These are phyloP conservation scores for Polygonum aviculare DNA, from an alignment of 148 eudicot species.

Conservation along the genomic window DNA sequence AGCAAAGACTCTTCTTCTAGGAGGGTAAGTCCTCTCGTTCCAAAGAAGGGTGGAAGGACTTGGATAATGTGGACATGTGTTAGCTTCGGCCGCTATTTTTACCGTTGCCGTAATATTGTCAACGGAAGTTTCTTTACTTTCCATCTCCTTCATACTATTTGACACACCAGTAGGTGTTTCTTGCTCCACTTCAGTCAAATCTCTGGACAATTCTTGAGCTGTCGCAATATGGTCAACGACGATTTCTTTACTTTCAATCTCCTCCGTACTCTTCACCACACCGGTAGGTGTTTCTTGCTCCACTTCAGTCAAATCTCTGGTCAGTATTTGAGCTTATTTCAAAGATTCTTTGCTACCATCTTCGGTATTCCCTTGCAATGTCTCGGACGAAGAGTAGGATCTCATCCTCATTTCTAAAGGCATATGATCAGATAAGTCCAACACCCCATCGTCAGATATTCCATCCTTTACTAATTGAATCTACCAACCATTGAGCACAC, in stretches of 20 bases:
- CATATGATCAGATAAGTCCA: not conserved
- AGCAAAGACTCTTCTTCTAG: slow-evolving; percentile 31
- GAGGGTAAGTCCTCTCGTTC: slow-evolving; percentile 13
- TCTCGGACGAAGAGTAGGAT: not conserved
- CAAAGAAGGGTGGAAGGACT: slow-evolving; percentile 4
- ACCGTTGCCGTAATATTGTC: not conserved
- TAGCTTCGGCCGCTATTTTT: not conserved
- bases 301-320: not conserved
- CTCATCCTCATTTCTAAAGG: not conserved
- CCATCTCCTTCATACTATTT: too few species aligned
- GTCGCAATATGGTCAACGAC: not conserved
- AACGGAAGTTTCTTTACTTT: too few species aligned
- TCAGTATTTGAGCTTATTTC: not conserved
- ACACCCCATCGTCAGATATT: not conserved
- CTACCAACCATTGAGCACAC: not conserved
- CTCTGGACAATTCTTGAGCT: not conserved
- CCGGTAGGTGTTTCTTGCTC: slow-evolving; percentile 1
- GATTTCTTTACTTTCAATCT: not conserved
- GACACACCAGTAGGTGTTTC: too few species aligned
- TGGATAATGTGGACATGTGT: slow-evolving; percentile 5
- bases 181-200: too few species aligned
- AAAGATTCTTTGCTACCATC: not conserved
- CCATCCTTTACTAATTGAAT: not conserved
- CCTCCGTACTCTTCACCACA: not conserved
- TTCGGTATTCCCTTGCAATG: not conserved